Conservation (phyloP, 306 rosid genomes). For the Betula pendula region DNA sequence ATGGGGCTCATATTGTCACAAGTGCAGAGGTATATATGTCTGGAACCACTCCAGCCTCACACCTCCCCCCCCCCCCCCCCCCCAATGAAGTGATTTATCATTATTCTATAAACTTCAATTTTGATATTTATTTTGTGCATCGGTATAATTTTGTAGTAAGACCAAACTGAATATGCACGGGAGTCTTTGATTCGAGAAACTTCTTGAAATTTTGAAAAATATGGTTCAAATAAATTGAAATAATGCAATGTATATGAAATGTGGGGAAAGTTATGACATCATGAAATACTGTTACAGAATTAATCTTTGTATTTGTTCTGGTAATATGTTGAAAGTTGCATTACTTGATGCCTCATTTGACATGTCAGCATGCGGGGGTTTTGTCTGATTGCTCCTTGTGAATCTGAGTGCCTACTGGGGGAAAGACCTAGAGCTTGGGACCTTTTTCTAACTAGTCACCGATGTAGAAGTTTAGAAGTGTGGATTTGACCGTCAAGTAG, state of each 20-base stretch:
- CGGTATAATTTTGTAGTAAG: neutral
- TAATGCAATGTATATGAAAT: neutral
- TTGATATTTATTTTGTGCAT: too few species aligned
- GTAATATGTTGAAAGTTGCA: neutral
- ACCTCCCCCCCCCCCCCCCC: too few species aligned
- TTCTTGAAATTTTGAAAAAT: neutral
- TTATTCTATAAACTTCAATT: too few species aligned
- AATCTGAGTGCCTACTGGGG: neutral
- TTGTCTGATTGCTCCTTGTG: neutral
- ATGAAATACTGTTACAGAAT: neutral
- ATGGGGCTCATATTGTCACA: constrained; percentile 77
- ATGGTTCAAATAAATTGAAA: constrained; percentile 13
- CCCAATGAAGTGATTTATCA: too few species aligned
- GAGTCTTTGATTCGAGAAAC: neutral
- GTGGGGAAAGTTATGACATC: neutral
- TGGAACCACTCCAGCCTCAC: constrained; percentile 24
- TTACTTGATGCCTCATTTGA: constrained; percentile 7
- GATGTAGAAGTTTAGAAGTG: neutral
- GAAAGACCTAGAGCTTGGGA: neutral
- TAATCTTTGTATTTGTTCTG: neutral
- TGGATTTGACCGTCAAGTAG: neutral
- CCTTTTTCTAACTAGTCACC: neutral
- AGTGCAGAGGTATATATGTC: constrained; percentile 62
- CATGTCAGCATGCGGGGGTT: neutral
- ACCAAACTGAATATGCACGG: constrained; percentile 3